phyloP scores from a whole-genome alignment of 129 eudicot genomes.

The Artemisia annua region DNA sequence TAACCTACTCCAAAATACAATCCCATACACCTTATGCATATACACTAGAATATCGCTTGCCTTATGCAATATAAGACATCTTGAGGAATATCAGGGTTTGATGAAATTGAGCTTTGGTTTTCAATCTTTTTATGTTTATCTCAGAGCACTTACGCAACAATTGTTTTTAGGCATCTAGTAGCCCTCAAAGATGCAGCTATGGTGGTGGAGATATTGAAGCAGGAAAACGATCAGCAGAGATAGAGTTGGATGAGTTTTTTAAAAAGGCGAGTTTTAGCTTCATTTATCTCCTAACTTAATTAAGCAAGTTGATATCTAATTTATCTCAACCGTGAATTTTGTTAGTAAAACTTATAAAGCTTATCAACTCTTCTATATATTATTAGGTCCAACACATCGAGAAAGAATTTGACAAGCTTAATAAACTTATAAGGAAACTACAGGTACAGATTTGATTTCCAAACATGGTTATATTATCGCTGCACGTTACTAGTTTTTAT shows the following conservation, averaged over 20 bases:
- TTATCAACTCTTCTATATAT: constrained; percentile 14
- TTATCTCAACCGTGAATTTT: background rate
- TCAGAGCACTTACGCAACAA: no score
- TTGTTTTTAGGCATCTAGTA: constrained; percentile 17
- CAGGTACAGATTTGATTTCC: constrained; percentile 43
- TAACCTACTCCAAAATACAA: no score
- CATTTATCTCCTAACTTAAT: background rate
- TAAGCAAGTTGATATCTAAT: background rate
- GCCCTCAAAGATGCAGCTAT: constrained; percentile 32
- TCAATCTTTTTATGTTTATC: no score
- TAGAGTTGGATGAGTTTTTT: constrained; percentile 33
- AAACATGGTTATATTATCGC: background rate
- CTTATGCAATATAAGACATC: no score
- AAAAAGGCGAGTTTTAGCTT: constrained; percentile 23
- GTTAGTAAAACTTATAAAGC: background rate
- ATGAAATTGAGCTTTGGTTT: background rate
- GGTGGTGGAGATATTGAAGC: constrained; percentile 37
- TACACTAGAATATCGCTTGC: no score
- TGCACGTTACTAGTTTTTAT: background rate
- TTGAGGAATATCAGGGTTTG: no score
- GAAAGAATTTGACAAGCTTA: constrained; percentile 65
- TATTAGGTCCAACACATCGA: constrained; percentile 81
- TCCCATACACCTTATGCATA: no score
- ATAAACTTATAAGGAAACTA: constrained; percentile 60
- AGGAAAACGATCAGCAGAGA: constrained; percentile 33